phyloP scores from a whole-genome alignment of 768 basidiomycete genomes.

The Trametes cingulata region DNA sequence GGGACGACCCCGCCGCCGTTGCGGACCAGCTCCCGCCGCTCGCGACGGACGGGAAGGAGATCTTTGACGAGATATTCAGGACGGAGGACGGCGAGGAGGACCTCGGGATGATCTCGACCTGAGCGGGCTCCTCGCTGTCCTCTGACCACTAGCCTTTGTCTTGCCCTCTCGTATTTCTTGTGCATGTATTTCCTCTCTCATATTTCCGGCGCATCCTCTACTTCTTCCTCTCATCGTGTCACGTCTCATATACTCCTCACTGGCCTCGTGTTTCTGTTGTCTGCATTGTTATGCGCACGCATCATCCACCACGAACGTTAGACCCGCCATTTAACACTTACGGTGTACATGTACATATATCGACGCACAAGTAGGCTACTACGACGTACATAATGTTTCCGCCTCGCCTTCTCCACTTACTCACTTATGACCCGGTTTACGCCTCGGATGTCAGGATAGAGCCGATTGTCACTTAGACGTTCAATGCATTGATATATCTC shows the following conservation, averaged over 20 bases:
- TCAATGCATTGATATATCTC: background rate
- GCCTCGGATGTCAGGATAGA: slow-evolving; percentile 7
- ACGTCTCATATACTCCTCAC: background rate
- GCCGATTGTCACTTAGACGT: background rate
- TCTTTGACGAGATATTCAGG: slow-evolving; percentile 75
- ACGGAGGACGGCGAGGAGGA: slow-evolving; percentile 60
- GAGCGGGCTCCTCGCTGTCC: slow-evolving; percentile 15
- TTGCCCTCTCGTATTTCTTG: slow-evolving; percentile 3
- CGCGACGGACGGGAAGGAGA: slow-evolving; percentile 71
- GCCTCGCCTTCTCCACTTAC: background rate
- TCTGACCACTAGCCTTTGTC: background rate
- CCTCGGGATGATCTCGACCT: slow-evolving; percentile 77
- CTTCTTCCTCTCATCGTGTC: background rate
- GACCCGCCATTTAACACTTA: slow-evolving; percentile 7
- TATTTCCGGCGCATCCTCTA: background rate
- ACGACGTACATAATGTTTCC: slow-evolving; percentile 14
- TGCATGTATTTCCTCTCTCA: slow-evolving; percentile 1
- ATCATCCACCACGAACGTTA: slow-evolving; percentile 17
- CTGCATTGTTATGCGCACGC: slow-evolving; percentile 16
- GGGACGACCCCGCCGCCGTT: slow-evolving; percentile 53
- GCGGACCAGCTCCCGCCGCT: slow-evolving; percentile 62
- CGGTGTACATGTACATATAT: slow-evolving; percentile 14
- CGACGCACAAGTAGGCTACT: slow-evolving; percentile 16
- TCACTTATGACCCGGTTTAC: background rate
- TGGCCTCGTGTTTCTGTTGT: background rate